Conservation (phyloP, 2,329 filamentous ascomycete species). For the Alternaria infectoria region DNA sequence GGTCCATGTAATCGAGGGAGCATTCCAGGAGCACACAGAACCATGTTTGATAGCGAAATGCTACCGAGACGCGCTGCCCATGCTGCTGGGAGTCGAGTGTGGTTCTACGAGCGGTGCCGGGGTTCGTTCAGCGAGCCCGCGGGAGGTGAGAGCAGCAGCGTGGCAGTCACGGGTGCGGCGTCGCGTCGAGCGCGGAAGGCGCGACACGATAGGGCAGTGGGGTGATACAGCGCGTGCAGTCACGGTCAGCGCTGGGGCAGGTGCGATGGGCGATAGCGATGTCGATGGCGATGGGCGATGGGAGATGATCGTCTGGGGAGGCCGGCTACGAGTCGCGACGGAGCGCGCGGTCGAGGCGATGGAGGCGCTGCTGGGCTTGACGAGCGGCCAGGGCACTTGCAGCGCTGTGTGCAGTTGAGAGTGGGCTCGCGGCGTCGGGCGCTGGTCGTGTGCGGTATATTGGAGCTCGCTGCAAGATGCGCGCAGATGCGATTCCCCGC, state of each 20-base stretch:
- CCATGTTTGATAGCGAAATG: conserved; percentile 39
- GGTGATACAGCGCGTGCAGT: conserved; percentile 9
- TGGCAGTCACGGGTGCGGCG: conserved; percentile 19
- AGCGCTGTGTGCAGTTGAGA: conserved; percentile 3
- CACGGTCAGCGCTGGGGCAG: conserved; percentile 13
- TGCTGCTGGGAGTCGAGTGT: conserved; percentile 34
- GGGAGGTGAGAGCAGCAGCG: conserved; percentile 5
- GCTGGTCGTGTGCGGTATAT: conserved; percentile 21
- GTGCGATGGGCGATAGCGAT: not conserved
- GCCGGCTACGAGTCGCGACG: not conserved
- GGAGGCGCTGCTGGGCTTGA: conserved; percentile 6
- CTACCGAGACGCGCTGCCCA: conserved; percentile 44
- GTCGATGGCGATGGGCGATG: not conserved
- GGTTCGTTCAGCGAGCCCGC: conserved; percentile 1
- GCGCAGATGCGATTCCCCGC: conserved; percentile 33
- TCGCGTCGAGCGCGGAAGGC: conserved; percentile 19
- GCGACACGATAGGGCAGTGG: conserved; percentile 31
- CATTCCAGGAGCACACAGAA: conserved; percentile 40
- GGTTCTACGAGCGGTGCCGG: conserved; percentile 16
- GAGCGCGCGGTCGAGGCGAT: not conserved
- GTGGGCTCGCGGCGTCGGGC: conserved; percentile 10
- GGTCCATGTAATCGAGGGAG: conserved; percentile 46
- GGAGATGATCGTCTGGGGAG: conserved; percentile 1
- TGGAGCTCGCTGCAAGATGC: conserved; percentile 15
- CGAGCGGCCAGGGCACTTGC: conserved; percentile 6